Evolutionary conservation across 352 stramenopile genomes (phyloP), one percentile per base, ranked within the genome.

Genomic region (Blastocystis sp.): DNA sequence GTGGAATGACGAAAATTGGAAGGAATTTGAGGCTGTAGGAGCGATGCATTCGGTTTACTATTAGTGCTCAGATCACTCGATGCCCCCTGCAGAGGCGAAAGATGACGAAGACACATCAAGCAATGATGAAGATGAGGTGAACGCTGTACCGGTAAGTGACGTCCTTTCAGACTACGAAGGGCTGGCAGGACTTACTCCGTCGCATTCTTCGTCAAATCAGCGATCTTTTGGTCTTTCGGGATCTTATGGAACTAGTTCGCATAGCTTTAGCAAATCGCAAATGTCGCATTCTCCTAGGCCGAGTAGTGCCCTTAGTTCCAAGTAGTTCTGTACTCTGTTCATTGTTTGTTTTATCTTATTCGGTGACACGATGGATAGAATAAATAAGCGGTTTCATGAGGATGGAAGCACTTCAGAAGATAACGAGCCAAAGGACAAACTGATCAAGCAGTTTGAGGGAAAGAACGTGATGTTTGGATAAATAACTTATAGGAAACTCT

Each of bases 381-480:
- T 50, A 16, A 45, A 39, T 2, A 85, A 85, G 16, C 43, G 73
- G 26, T n/a, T 53, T 13, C 7, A 30, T 13, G 39, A 2, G 16
- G 50, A 68, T 24, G 18, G 0, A 18, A 41, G 4, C 11, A 34
- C 47, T 7, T 20, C 43, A 18, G 45, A 24, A 18, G 54, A 41
- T 37, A 65, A 47, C 13, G 47, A 85, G 20, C 30, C 16, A 16
- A 30, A 16, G 11, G 73, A 85, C 30, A 20, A 66, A 55, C 41
- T 69, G 30, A 68, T 85, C 30, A 85, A 85, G 30, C 73, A 55
- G 18, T 85, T 85, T 26, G 63, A 85, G 55, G 73, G 54, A 45
- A 64, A 65, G 73, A 66, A 45, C 4, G 13, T 47, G 16, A 2
- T 47, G 39, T 69, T 8, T 66, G 2, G 7, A 18, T 85, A n/a